These are phyloP conservation scores for Chlorella sp. DNA, from an alignment of 139 green algal species.

Conservation along the genomic window DNA sequence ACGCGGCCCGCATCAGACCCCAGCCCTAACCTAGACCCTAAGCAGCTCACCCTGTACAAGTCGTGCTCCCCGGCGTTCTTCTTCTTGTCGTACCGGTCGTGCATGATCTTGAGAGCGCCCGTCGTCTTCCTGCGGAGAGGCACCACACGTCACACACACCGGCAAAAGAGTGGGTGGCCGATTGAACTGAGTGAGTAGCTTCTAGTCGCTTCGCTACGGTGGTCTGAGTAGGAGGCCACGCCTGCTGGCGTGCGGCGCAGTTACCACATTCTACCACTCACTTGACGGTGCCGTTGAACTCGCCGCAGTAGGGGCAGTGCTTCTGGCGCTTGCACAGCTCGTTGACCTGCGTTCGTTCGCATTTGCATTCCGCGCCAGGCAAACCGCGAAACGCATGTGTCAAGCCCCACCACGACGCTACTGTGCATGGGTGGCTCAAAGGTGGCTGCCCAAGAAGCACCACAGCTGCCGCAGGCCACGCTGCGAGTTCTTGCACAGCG, in stretches of 20 bases:
- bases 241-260: too few relatives aligned
- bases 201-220: too few relatives aligned
- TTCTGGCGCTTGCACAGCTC: conserved; percentile 84
- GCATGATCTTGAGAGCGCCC: conserved; percentile 80
- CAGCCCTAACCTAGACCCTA: background rate
- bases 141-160: background rate
- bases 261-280: too few relatives aligned
- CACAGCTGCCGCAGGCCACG: too few relatives aligned
- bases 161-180: background rate
- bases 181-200: background rate
- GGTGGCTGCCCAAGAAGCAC: background rate
- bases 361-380: background rate
- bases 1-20: background rate
- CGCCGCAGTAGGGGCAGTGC: conserved; percentile 76
- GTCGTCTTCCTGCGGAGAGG: conserved; percentile 59
- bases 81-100: conserved; percentile 84
- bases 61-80: conserved; percentile 37
- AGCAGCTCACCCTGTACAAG: conserved; percentile 24
- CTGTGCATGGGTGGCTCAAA: background rate
- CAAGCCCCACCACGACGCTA: too few relatives aligned
- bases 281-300: conserved; percentile 79
- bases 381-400: background rate
- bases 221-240: too few relatives aligned
- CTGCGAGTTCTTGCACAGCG: background rate
- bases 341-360: conserved; percentile 34